Base-by-base conservation (phyloP, 495 filamentous ascomycete genomes). In the Neurospora cerealis region DNA sequence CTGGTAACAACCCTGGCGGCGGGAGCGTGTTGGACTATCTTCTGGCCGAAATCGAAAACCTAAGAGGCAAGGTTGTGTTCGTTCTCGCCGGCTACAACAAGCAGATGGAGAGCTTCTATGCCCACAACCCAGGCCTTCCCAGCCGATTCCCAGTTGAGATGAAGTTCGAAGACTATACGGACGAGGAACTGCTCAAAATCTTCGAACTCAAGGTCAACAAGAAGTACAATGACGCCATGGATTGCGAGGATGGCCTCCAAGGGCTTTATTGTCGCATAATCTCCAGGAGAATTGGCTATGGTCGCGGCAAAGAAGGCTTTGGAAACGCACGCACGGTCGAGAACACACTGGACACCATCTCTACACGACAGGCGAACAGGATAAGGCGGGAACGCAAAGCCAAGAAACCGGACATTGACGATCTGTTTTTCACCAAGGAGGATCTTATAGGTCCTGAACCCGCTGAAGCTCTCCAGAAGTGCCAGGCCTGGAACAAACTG, bases 21-120 rank as follows among this genome's bases (percentile, higher is more conserved):
- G 78, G 79, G 0, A 84, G 87, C 38, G 92, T 93, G 2, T 85
- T 96, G 11, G 91, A 95, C 73, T 93, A 89, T 73, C 83, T 95
- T 0, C 86, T 96, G 0, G 88, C 90, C 0, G 91, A 94, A 75
- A 87, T 94, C 38, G 92, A 95, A 79, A 93, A 93, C 54, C 82
- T 89, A 21, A 88, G 85, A 2, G 93, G 93, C 1, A 93, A 93
- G 79, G 80, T 95, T 13, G 90, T 92, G 0, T 91, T 96, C 73
- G 87, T 96, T 17, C 84, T 95, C 5, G 92, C 93, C 0, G 93
- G 93, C 1, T 95, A 95, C 81, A 87, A 87, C 71, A 89, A 89
- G 72, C 83, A 91, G 72, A 96, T 96, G 93, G 92, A 95, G 78
- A 85, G 84, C 11, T 93, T 96, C 81, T 93, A 93, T 71, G 87